Evolutionary conservation across 192 early-diverging fungal species (phyloP), one percentile per base, ranked within the genome.

Genomic region (Diversispora epigaea): DNA sequence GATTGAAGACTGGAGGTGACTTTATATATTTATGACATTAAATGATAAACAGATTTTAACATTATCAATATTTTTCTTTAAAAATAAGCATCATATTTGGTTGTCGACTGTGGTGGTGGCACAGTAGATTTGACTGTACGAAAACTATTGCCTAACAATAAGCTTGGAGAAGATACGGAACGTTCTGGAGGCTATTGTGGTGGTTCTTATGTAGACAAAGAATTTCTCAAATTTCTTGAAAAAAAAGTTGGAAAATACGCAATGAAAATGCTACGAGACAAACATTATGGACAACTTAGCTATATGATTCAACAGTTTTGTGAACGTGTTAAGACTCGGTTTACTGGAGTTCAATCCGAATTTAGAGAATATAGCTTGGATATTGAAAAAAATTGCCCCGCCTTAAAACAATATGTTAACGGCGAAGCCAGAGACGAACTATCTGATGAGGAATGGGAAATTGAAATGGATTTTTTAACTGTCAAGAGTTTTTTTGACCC

Each of bases 401-500:
- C 43, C 7, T 39, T 68, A 19, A 68, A 19, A 44, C n/a, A 68
- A 49, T 50, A 49, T 0, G 66, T 68, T 15, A 49, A 14, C 6
- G 44, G 47, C 4, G 6, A 14, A 19, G 43, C 9, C 7, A 45
- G 10, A 11, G 2, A 45, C 6, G 4, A 68, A 46, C n/a, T 68
- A n/a, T 2, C 2, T 10, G 6, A 45, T 2, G 46, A 49, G 9
- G 46, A 68, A 46, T 68, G 66, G 66, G 39, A 39, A 17, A 45
- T 68, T 22, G 44, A 68, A 12, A n/a, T 68, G 11, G 22, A 45
- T 68, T 68, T 68, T 47, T 11, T 17, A 11, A 50, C 22, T 4
- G 45, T 45, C 8, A 68, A 68, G 47, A 10, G 0, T 5, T 68
- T 68, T 50, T 68, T 68, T 46, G 65, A 68, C n/a, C 65, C 65